phyloP scores from a whole-genome alignment of 2,329 filamentous ascomycete species.

The Coniella lustricola region DNA sequence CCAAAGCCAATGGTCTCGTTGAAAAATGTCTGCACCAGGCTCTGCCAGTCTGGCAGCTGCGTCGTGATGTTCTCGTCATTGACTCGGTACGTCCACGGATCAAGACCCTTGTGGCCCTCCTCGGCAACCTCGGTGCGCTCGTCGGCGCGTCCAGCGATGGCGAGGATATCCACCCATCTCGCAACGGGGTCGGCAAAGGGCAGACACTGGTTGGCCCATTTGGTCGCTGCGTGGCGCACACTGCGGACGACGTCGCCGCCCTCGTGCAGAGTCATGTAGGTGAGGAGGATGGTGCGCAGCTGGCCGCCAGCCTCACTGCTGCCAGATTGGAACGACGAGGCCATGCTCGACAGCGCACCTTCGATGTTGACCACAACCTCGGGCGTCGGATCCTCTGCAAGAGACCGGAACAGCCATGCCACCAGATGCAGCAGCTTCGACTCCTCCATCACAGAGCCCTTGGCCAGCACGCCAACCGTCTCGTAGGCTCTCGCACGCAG shows the following conservation, averaged over 20 bases:
- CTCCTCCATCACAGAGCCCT: constrained; percentile 51
- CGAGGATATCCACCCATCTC: constrained; percentile 84
- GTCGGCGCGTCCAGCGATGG: constrained; percentile 57
- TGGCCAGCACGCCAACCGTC: constrained; percentile 75
- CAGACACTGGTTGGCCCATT: constrained; percentile 85
- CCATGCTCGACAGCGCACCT: constrained; percentile 73
- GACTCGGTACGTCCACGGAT: constrained; percentile 51
- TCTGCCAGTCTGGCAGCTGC: constrained; percentile 43
- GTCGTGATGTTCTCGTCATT: constrained; percentile 34
- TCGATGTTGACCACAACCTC: constrained; percentile 83
- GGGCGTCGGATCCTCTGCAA: constrained; percentile 70
- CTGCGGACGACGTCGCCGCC: constrained; percentile 54
- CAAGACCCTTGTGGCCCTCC: constrained; percentile 81
- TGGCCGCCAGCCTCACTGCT: constrained; percentile 23
- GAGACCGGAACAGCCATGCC: constrained; percentile 73
- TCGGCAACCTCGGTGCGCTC: constrained; percentile 80
- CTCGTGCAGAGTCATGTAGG: constrained; percentile 53
- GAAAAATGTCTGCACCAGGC: constrained; percentile 46
- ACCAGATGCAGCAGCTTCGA: constrained; percentile 48
- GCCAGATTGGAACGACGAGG: constrained; percentile 34
- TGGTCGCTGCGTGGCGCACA: constrained; percentile 72
- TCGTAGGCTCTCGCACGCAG: constrained; percentile 82
- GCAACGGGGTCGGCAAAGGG: constrained; percentile 71
- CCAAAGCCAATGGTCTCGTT: constrained; percentile 26
- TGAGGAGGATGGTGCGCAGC: constrained; percentile 53